These are phyloP conservation scores for Pinus tabuliformis DNA, from an alignment of 75 land plant genomes.

Conservation along the genomic window DNA sequence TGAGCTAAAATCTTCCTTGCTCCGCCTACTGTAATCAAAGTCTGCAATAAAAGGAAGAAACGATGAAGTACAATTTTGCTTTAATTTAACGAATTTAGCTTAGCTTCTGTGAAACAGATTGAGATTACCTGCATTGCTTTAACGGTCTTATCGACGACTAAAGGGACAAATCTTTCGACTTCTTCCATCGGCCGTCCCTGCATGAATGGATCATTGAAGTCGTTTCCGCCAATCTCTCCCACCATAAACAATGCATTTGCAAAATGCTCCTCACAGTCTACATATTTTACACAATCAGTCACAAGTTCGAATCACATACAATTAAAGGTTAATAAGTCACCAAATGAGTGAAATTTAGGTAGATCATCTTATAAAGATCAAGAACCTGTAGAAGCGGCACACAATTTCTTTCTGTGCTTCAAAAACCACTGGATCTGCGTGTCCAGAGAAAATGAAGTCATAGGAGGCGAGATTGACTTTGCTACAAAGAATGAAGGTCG, in stretches of 20 bases:
- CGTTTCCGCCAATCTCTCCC: slow-evolving; percentile 71
- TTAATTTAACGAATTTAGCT: too few relatives aligned
- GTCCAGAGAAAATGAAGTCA: not conserved
- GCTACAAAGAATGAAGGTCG: not conserved
- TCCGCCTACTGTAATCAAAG: not conserved
- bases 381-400: not conserved
- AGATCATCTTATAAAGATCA: too few relatives aligned
- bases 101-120: too few relatives aligned
- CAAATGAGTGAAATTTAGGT: too few relatives aligned
- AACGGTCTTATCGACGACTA: slow-evolving; percentile 20
- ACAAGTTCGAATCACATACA: too few relatives aligned
- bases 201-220: slow-evolving; percentile 37
- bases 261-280: slow-evolving; percentile 30
- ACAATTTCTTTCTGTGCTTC: not conserved
- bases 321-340: too few relatives aligned
- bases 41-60: not conserved
- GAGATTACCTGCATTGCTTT: slow-evolving; percentile 1
- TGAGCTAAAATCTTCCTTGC: not conserved
- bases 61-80: too few relatives aligned
- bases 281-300: not conserved
- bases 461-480: not conserved
- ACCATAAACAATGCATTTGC: slow-evolving; percentile 36
- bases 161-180: slow-evolving; percentile 12
- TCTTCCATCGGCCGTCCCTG: slow-evolving; percentile 15
- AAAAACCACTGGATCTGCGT: not conserved